Conservation (phyloP, 768 basidiomycete species). For the Lactifluus piperatus region DNA sequence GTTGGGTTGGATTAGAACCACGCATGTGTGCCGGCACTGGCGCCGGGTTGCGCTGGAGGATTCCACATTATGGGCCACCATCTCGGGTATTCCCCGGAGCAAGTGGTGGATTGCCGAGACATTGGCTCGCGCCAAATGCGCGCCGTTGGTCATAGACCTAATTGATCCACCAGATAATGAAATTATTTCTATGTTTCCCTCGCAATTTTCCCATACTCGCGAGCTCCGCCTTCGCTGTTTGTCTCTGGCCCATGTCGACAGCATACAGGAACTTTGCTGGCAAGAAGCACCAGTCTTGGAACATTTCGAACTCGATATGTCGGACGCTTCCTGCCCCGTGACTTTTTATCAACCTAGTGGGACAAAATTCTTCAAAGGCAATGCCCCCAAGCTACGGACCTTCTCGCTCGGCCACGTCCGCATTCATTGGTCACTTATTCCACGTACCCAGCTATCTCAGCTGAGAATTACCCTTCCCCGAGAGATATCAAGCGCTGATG, state of each 20-base stretch:
- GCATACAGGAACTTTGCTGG: background rate
- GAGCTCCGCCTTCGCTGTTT: background rate
- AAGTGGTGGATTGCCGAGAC: background rate
- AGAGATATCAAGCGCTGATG: background rate
- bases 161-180: background rate
- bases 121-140: background rate
- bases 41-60: slow-evolving; percentile 11
- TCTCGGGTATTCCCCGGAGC: background rate
- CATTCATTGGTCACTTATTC: slow-evolving; percentile 1
- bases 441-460: slow-evolving; percentile 1
- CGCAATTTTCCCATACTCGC: slow-evolving; percentile 4
- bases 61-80: slow-evolving; percentile 1
- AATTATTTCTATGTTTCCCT: background rate
- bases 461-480: background rate
- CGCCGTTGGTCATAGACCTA: background rate
- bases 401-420: background rate
- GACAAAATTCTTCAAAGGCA: background rate
- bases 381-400: background rate
- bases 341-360: background rate
- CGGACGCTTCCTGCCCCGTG: background rate
- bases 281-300: background rate
- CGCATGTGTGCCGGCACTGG: slow-evolving; percentile 17
- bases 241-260: background rate
- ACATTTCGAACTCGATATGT: background rate
- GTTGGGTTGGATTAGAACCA: slow-evolving; percentile 10